Percentiles rank a stretch among this genome's conserved stretches.
Evolutionary conservation across 2,329 filamentous ascomycete genomes (phyloP).

Genomic region (Aspergillus hortae): DNA sequence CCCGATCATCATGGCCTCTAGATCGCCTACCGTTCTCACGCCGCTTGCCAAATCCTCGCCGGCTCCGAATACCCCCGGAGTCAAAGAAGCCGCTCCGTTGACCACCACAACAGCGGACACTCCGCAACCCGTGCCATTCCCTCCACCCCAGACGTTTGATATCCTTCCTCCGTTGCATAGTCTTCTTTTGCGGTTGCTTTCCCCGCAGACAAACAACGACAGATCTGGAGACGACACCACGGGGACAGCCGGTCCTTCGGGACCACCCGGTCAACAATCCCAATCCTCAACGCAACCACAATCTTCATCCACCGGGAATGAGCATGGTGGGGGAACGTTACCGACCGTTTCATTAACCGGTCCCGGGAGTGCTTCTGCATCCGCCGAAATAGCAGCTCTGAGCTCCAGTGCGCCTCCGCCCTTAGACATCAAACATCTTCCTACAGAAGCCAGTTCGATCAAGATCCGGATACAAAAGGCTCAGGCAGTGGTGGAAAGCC

Average conservation of each 20-base stretch:
- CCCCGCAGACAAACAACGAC: conserved; percentile 39
- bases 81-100: conserved; percentile 19
- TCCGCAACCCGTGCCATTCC: conserved; percentile 54
- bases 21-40: conserved; percentile 33
- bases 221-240: conserved; percentile 19
- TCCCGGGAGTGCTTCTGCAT: conserved; percentile 23
- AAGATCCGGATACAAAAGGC: conserved; percentile 83
- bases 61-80: conserved; percentile 31
- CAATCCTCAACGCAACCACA: conserved; percentile 18
- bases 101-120: conserved; percentile 21
- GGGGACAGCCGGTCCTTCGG: conserved; percentile 22
- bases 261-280: not conserved
- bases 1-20: conserved; percentile 32
- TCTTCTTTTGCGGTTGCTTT: conserved; percentile 71
- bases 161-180: conserved; percentile 76
- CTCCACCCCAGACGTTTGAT: conserved; percentile 80
- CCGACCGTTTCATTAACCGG: conserved; percentile 26
- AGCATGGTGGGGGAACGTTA: conserved; percentile 16
- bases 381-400: conserved; percentile 21
- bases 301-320: conserved; percentile 24
- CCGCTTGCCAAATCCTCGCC: conserved; percentile 40
- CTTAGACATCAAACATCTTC: conserved; percentile 70
- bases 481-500: conserved; percentile 45
- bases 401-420: conserved; percentile 37
- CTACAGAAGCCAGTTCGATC: conserved; percentile 71